Percentiles rank a stretch among this genome's conserved stretches.
Conservation (phyloP, 345 rosid genomes). For the Pistacia atlantica region DNA sequence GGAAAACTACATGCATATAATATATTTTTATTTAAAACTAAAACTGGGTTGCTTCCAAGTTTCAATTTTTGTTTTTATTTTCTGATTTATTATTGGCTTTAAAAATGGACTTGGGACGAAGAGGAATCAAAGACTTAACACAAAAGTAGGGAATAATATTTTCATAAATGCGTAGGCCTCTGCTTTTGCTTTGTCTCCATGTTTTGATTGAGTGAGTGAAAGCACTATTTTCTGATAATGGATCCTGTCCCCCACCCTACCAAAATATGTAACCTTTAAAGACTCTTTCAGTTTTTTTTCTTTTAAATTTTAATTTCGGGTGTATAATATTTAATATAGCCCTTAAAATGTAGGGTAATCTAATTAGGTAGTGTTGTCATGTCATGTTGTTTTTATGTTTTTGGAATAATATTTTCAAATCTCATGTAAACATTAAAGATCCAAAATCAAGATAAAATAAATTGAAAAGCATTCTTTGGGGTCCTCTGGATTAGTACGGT, state of each 20-base stretch:
- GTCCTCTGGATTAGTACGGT: too few relatives aligned
- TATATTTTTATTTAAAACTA: not conserved
- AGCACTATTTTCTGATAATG: not conserved
- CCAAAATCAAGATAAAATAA: not conserved
- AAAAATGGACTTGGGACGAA: not conserved
- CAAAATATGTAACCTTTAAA: not conserved
- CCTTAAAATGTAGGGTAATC: not conserved
- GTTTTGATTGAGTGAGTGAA: not conserved
- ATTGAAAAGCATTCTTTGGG: too few relatives aligned
- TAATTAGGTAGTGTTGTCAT: not conserved
- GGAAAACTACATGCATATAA: conserved; percentile 2
- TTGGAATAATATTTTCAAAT: not conserved
- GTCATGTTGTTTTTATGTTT: not conserved
- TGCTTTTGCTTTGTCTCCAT: conserved; percentile 13
- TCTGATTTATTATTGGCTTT: not conserved
- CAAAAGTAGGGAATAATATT: conserved; percentile 1
- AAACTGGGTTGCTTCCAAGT: not conserved
- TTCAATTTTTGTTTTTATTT: not conserved
- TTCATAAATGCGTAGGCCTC: not conserved
- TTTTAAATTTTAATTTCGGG: not conserved
- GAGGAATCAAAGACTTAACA: not conserved
- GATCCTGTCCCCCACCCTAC: conserved; percentile 4
- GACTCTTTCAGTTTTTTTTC: not conserved
- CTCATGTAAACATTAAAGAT: not conserved
- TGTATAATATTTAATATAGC: not conserved